These are phyloP conservation scores for Ogataea polymorpha DNA, from an alignment of 805 yeast species.

Conservation along the genomic window DNA sequence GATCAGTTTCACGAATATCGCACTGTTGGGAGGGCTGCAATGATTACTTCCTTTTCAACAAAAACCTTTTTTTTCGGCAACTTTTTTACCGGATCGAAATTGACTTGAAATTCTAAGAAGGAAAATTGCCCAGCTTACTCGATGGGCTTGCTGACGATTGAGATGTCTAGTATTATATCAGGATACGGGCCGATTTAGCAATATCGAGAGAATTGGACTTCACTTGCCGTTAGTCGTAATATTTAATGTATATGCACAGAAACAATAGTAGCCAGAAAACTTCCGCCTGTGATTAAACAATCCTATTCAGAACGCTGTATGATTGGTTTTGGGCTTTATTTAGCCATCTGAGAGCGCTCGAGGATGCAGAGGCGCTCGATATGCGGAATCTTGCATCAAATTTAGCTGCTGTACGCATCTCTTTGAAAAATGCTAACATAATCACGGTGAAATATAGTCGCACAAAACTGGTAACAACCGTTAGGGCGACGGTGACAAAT, in stretches of 20 bases:
- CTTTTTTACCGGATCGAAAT: neutral
- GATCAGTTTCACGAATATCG: neutral
- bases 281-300: conserved; percentile 6
- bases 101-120: neutral
- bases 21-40: neutral
- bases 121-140: neutral
- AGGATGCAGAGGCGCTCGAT: conserved; percentile 12
- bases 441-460: conserved; percentile 62
- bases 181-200: neutral
- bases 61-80: conserved; percentile 2
- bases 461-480: conserved; percentile 43
- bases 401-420: conserved; percentile 47
- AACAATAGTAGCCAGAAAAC: neutral
- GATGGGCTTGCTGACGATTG: neutral
- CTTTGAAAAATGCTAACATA: conserved; percentile 56
- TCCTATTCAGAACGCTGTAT: conserved; percentile 17
- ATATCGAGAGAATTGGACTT: neutral
- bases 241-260: conserved; percentile 3
- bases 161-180: neutral
- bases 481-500: conserved; percentile 51
- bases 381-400: conserved; percentile 29
- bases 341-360: conserved; percentile 6
- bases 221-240: neutral
- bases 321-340: conserved; percentile 18
- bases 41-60: neutral